A percentile compares a stretch with the other conserved stretches of the same genome.
Conservation (phyloP, 2,329 filamentous ascomycete species). For the Pseudogymnoascus sp. region DNA sequence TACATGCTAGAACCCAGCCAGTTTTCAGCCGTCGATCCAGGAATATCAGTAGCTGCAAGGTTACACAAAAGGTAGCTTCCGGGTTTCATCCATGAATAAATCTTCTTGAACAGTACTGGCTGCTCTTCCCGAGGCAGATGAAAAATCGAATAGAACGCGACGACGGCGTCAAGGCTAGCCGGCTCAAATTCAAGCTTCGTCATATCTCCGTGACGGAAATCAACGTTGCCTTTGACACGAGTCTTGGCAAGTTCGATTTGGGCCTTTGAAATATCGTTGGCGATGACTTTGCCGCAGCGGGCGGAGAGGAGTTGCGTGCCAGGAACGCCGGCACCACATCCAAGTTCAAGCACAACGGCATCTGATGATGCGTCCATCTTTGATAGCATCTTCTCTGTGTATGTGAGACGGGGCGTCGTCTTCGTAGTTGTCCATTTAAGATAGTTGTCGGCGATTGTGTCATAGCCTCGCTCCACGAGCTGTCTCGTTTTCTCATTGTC, state of each 20-base stretch:
- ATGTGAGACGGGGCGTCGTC: constrained; percentile 9
- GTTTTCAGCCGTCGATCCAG: constrained; percentile 15
- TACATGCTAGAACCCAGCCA: constrained; percentile 28
- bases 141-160: constrained; percentile 37
- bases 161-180: constrained; percentile 33
- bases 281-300: constrained; percentile 9
- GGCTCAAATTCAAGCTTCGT: constrained; percentile 29
- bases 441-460: background rate
- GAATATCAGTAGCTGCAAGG: constrained; percentile 25
- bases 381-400: constrained; percentile 11
- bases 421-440: constrained; percentile 5
- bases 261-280: constrained; percentile 12
- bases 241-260: constrained; percentile 11
- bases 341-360: constrained; percentile 1
- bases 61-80: constrained; percentile 35
- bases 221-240: constrained; percentile 4
- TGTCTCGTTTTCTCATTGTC: background rate
- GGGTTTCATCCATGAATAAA: constrained; percentile 35
- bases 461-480: constrained; percentile 10
- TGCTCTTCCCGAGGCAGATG: constrained; percentile 38
- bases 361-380: constrained; percentile 11
- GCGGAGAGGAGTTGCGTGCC: constrained; percentile 9
- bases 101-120: constrained; percentile 29
- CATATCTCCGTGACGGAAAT: constrained; percentile 34
- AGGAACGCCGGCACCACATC: constrained; percentile 8